Base-by-base conservation (phyloP, 2,329 filamentous ascomycete genomes). In the Cadophora sp. region DNA sequence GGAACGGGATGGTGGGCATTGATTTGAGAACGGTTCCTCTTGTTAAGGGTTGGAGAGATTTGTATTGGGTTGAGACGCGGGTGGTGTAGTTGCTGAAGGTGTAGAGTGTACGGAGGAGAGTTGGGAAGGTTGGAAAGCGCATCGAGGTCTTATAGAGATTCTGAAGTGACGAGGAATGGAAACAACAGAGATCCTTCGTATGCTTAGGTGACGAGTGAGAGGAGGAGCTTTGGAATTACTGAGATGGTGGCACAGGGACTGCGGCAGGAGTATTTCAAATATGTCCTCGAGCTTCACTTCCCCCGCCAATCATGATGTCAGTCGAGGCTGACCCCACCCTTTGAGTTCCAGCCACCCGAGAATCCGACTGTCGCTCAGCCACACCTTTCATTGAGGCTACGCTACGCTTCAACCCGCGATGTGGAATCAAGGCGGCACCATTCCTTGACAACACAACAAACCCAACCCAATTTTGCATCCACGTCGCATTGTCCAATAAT, bases 1-100 rank as follows among this genome's bases (percentile, higher is more conserved):
- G 76, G 73, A 97, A 92, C 1, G 94, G 91, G 75, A 97, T 90
- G 1, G 85, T 86, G 62, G 92, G 89, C 87, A 95, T 93, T 74
- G 91, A 90, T 76, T 80, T 82, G 66, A 86, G 73, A 66, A 79
- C 73, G 53, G 77, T 80, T 48, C 73, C 73, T 74, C 79, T 75
- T 73, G 71, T 79, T 74, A 70, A 72, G 66, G 74, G 79, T 73
- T 74, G 77, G 41, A 77, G 71, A 62, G 71, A 71, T 74, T 74
- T 72, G 70, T 75, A 73, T 64, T 71, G 71, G 45, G 70, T 53
- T 59, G 70, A 60, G 39, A 70, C 68, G 39, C 74, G 72, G 67
- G 70, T 56, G 36, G 80, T 79, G 73, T 83, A 77, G 72, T 77
- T 81, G 68, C 83, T 83, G 68, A 87, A 75, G 4, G 81, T 80